phyloP scores from a whole-genome alignment of 2,329 filamentous ascomycete species.

The Trichoderma sp. region DNA sequence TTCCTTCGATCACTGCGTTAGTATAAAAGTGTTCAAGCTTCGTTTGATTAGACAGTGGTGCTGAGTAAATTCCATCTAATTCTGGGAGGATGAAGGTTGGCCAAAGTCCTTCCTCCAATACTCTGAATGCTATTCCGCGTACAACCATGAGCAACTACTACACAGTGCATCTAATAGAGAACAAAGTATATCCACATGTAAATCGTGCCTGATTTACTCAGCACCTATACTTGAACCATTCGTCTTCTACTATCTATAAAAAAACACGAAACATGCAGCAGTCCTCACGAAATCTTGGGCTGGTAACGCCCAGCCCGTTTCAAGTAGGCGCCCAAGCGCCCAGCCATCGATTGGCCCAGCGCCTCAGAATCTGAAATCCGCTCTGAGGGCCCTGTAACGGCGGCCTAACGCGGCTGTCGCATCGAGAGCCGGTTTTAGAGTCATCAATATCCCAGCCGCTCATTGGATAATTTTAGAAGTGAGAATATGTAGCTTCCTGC shows the following conservation, averaged over 20 bases:
- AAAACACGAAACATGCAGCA: neutral
- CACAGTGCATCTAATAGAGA: neutral
- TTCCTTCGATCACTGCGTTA: too few relatives aligned
- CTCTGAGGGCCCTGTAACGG: neutral
- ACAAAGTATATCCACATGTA: neutral
- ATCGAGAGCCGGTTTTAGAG: neutral
- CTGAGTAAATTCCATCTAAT: too few relatives aligned
- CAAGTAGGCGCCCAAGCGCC: slow-evolving; percentile 6
- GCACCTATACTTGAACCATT: neutral
- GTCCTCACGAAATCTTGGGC: neutral
- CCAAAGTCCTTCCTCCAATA: too few relatives aligned
- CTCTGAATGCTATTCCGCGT: too few relatives aligned
- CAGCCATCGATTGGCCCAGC: slow-evolving; percentile 8
- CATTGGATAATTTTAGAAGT: neutral
- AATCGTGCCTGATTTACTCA: neutral
- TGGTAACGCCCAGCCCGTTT: neutral
- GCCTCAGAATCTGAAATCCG: neutral
- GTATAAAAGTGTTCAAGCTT: too few relatives aligned
- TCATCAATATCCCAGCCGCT: neutral
- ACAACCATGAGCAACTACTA: too few relatives aligned
- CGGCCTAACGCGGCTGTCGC: neutral
- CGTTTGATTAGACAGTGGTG: too few relatives aligned
- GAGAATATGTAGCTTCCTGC: too few relatives aligned
- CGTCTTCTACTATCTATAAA: neutral
- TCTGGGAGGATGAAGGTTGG: too few relatives aligned